Conservation (phyloP, 1,139 yeast genomes). For the Lodderomyces beijingensis region DNA sequence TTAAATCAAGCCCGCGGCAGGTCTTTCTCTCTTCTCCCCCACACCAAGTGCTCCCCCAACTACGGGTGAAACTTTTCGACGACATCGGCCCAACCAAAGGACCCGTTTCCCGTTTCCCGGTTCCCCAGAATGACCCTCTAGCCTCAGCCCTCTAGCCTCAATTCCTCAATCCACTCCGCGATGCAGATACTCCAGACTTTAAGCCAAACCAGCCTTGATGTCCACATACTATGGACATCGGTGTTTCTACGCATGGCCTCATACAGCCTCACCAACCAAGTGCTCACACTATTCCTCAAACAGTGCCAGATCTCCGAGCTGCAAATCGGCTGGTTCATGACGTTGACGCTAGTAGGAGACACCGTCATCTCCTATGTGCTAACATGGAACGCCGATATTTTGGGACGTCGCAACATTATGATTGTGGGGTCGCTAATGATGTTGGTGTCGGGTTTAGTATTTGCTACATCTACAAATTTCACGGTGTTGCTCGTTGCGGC, state of each 20-base stretch:
- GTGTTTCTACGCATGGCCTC: constrained; percentile 72
- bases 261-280: constrained; percentile 79
- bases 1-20: too few species aligned
- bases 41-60: too few species aligned
- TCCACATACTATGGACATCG: constrained; percentile 63
- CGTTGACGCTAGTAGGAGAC: constrained; percentile 77
- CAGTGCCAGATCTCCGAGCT: constrained; percentile 53
- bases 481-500: constrained; percentile 57
- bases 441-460: constrained; percentile 64
- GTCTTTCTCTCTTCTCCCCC: too few species aligned
- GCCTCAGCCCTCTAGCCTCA: too few species aligned
- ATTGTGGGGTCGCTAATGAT: constrained; percentile 64
- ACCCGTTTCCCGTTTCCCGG: too few species aligned
- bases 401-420: constrained; percentile 71
- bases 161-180: too few species aligned
- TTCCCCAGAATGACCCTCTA: too few species aligned
- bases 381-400: constrained; percentile 74
- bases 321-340: constrained; percentile 76
- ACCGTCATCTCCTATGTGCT: constrained; percentile 64
- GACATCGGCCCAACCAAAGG: too few species aligned
- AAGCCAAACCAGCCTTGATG: constrained; percentile 42
- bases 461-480: constrained; percentile 48
- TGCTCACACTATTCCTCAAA: constrained; percentile 65
- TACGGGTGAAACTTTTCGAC: too few species aligned
- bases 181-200: constrained; percentile 27